phyloP scores from a whole-genome alignment of 495 filamentous ascomycete species.

The Podospora tetraspora region DNA sequence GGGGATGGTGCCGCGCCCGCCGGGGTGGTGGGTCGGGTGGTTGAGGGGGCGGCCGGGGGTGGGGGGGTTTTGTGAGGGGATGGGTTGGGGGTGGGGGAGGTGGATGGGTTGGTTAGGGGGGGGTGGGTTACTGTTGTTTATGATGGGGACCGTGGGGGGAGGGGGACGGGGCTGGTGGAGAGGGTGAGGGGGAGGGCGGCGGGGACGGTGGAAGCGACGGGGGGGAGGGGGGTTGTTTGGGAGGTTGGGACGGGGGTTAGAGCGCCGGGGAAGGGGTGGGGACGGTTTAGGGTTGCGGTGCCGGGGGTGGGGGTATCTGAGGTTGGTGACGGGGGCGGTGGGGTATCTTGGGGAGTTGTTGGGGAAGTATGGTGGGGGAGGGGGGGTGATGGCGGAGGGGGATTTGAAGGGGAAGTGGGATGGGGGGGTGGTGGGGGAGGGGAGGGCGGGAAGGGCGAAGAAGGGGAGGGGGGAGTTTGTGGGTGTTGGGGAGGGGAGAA shows the following conservation, averaged over 20 bases:
- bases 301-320: slow-evolving; percentile 73
- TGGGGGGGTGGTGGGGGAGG: slow-evolving; percentile 59
- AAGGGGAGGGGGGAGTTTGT: slow-evolving; percentile 61
- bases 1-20: slow-evolving; percentile 46
- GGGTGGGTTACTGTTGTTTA: slow-evolving; percentile 65
- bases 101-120: slow-evolving; percentile 50
- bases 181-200: slow-evolving; percentile 53
- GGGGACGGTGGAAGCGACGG: slow-evolving; percentile 58
- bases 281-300: slow-evolving; percentile 56
- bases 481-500: slow-evolving; percentile 67
- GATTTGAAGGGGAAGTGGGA: slow-evolving; percentile 76
- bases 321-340: slow-evolving; percentile 61
- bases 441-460: slow-evolving; percentile 54
- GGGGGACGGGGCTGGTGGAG: slow-evolving; percentile 44
- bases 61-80: slow-evolving; percentile 43
- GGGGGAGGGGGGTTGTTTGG: slow-evolving; percentile 53
- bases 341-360: slow-evolving; percentile 62
- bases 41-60: slow-evolving; percentile 52
- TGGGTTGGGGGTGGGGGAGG: slow-evolving; percentile 46
- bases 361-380: slow-evolving; percentile 48
- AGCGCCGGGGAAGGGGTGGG: slow-evolving; percentile 7
- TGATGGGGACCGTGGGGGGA: slow-evolving; percentile 35
- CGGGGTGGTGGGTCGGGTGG: slow-evolving; percentile 53
- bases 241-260: slow-evolving; percentile 42
- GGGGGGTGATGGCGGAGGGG: slow-evolving; percentile 59